phyloP scores from a whole-genome alignment of 805 yeast species.

The Ogataea ramenticola region DNA sequence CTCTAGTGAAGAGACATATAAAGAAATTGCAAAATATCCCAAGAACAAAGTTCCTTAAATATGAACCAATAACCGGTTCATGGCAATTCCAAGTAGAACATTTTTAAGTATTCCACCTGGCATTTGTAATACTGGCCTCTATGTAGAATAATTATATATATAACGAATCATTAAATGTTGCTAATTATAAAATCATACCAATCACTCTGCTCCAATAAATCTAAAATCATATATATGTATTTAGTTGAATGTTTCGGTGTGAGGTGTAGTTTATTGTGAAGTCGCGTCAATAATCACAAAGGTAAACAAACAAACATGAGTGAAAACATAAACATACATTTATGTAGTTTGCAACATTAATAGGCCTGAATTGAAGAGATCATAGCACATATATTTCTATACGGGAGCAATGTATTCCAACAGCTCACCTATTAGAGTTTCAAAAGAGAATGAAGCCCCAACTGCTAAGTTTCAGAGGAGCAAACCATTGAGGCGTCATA shows the following conservation, averaged over 20 bases:
- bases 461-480: not conserved
- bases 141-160: no score
- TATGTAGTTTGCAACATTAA: no score
- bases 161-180: no score
- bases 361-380: no score
- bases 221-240: no score
- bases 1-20: constrained; percentile 61
- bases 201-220: no score
- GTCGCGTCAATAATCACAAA: no score
- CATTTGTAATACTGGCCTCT: no score
- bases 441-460: not conserved
- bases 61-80: constrained; percentile 68
- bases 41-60: constrained; percentile 60
- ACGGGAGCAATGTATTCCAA: not conserved
- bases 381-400: no score
- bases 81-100: constrained; percentile 56
- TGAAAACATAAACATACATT: not conserved
- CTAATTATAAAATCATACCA: no score
- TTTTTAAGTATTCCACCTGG: constrained; percentile 13
- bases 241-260: no score
- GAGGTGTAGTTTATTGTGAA: no score
- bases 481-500: constrained; percentile 19
- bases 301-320: not conserved
- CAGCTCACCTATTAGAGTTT: not conserved
- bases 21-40: constrained; percentile 54